Evolutionary conservation across 805 yeast genomes (phyloP), one percentile per base, ranked within the genome.

Genomic region (Sungouiozyma ichnusensis): DNA sequence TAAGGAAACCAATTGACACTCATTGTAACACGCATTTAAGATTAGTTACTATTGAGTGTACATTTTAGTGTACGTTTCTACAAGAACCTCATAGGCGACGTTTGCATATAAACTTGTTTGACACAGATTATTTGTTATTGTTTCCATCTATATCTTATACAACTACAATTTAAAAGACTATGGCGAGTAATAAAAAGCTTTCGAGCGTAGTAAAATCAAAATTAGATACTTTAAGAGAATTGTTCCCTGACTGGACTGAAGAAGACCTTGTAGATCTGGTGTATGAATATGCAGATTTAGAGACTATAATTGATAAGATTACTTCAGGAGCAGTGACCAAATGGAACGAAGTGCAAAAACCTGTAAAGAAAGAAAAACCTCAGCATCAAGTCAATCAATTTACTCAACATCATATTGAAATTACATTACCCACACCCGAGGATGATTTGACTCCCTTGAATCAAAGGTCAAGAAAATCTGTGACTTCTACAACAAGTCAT

Each of bases 181-280:
- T 24, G 29, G 29, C 29, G 29, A 11, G 29, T 24, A 24, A 24
- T 36, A 52, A 50, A 38, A 62, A 60, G 46, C 44, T 56, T 38
- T 57, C 51, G 42, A 55, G 64, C 35, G 67, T 61, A 38, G 46
- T 56, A 37, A 60, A 60, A 44, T 53, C 53, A 42, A 68, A 73
- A 59, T 68, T 76, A 45, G 64, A 64, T 41, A 76, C 83, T 32
- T 74, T 90, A 52, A 63, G 72, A 39, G 97, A 90, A 65, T 72
- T 92, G 69, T 88, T 92, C 68, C 95, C 97, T 36, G 95, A 85
- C 59, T 92, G 98, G 98, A 74, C 84, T 38, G 70, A 73, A 42
- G 94, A 84, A 20, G 98, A 92, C 60, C 76, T 92, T 58, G 66
- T 71, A 37, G 76, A 81, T 41, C 77, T 86, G 45, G 77, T 88